Conservation (phyloP, 164 flowering plant genomes). For the Taxillus chinensis region DNA sequence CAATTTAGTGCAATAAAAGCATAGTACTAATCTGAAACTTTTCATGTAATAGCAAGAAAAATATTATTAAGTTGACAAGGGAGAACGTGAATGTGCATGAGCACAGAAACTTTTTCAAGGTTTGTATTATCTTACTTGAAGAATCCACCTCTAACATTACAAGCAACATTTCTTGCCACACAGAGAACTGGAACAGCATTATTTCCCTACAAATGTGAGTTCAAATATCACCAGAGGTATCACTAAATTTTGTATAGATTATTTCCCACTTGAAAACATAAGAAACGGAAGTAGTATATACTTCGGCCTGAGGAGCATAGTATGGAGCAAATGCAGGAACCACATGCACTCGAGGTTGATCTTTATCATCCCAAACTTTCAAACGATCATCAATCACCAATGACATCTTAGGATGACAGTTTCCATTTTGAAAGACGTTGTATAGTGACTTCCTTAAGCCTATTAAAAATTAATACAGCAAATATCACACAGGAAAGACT, state of each 20-base stretch:
- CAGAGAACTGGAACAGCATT: constrained; percentile 76
- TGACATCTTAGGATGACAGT: constrained; percentile 96
- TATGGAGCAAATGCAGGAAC: constrained; percentile 99
- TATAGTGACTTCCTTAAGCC: constrained; percentile 81
- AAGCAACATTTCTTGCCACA: constrained; percentile 97
- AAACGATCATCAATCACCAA: constrained; percentile 97
- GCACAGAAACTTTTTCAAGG: neutral
- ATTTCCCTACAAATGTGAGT: constrained; percentile 50
- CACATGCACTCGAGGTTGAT: constrained; percentile 95
- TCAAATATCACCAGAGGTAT: too few species aligned
- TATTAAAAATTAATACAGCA: constrained; percentile 13
- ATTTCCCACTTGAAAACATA: neutral
- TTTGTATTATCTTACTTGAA: constrained; percentile 63
- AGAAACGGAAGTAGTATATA: constrained; percentile 16
- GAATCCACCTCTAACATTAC: constrained; percentile 96
- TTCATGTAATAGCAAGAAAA: too few species aligned
- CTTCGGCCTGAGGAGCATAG: constrained; percentile 98
- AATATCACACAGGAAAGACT: neutral
- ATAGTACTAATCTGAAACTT: neutral
- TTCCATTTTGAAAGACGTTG: constrained; percentile 86
- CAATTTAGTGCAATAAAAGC: neutral
- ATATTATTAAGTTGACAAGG: too few species aligned
- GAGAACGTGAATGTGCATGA: neutral
- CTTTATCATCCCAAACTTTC: constrained; percentile 97
- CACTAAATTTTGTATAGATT: too few species aligned